Evolutionary conservation across 1,284 basidiomycete genomes (phyloP).

Genomic region (Ceratobasidium sp.): DNA sequence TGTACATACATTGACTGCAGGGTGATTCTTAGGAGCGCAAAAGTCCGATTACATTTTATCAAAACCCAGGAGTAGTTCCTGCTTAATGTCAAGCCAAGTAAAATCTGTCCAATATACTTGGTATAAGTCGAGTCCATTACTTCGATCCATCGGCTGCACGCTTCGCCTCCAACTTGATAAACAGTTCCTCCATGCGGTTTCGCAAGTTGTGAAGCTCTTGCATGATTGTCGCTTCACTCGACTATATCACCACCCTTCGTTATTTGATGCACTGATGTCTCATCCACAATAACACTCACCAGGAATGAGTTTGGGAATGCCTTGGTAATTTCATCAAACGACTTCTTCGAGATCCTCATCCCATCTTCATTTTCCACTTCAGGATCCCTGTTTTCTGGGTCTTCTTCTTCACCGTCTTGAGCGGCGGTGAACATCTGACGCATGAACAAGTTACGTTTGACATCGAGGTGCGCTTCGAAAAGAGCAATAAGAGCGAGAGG

Average conservation of each 20-base stretch:
- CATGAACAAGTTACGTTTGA: constrained; percentile 65
- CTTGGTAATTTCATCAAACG: constrained; percentile 77
- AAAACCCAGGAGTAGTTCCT: background rate
- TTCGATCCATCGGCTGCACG: background rate
- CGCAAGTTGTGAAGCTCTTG: constrained; percentile 69
- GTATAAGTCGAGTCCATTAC: constrained; percentile 14
- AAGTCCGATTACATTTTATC: background rate
- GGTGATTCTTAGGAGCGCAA: no score
- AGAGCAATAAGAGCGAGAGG: constrained; percentile 78
- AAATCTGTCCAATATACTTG: constrained; percentile 20
- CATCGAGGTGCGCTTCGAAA: constrained; percentile 69
- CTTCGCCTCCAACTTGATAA: constrained; percentile 57
- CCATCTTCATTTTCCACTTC: constrained; percentile 65
- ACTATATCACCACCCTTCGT: constrained; percentile 56
- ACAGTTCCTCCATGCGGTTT: constrained; percentile 62
- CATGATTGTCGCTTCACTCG: constrained; percentile 71
- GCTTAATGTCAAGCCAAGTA: constrained; percentile 14
- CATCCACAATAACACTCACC: constrained; percentile 61
- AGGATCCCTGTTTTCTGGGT: constrained; percentile 64
- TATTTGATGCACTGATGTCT: no score
- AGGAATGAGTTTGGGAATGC: constrained; percentile 77
- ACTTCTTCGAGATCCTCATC: constrained; percentile 72
- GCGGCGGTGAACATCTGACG: constrained; percentile 68
- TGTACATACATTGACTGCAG: no score
- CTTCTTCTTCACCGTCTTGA: constrained; percentile 73